Percentiles rank a stretch among this genome's conserved stretches.
These are phyloP conservation scores for Aspergillus sclerotioniger DNA, from an alignment of 495 filamentous ascomycete species.

Conservation along the genomic window DNA sequence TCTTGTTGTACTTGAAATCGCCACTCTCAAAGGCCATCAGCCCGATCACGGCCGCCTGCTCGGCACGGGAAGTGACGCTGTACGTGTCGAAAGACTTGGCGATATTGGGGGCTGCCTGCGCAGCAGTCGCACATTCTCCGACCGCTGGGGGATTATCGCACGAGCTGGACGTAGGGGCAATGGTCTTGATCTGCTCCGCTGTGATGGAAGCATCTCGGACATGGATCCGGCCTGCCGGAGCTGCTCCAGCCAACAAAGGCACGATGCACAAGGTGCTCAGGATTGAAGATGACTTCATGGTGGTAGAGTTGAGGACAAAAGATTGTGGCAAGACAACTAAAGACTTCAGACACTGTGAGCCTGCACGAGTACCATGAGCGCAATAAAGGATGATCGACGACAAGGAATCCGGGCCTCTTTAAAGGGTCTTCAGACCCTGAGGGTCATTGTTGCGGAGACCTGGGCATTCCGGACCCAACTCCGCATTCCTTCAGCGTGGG, in stretches of 20 bases:
- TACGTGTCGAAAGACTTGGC: slow-evolving; percentile 55
- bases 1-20: slow-evolving; percentile 67
- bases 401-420: neutral
- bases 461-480: neutral
- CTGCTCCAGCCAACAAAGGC: slow-evolving; percentile 15
- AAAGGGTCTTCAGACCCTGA: neutral
- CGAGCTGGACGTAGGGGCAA: slow-evolving; percentile 42
- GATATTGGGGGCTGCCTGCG: slow-evolving; percentile 58
- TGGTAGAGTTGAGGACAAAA: neutral
- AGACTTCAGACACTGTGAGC: neutral
- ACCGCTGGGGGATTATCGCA: slow-evolving; percentile 24
- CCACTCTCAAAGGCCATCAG: slow-evolving; percentile 67
- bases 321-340: too few species aligned
- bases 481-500: neutral
- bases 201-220: slow-evolving; percentile 25
- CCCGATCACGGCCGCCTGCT: slow-evolving; percentile 62
- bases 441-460: neutral
- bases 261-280: slow-evolving; percentile 13
- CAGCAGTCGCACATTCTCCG: slow-evolving; percentile 66
- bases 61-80: slow-evolving; percentile 47
- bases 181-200: slow-evolving; percentile 44
- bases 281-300: neutral
- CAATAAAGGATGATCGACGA: neutral
- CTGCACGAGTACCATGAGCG: neutral
- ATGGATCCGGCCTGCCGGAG: slow-evolving; percentile 7